Evolutionary conservation across 148 eudicot species (phyloP).

Genomic region (Selenicereus undatus): DNA sequence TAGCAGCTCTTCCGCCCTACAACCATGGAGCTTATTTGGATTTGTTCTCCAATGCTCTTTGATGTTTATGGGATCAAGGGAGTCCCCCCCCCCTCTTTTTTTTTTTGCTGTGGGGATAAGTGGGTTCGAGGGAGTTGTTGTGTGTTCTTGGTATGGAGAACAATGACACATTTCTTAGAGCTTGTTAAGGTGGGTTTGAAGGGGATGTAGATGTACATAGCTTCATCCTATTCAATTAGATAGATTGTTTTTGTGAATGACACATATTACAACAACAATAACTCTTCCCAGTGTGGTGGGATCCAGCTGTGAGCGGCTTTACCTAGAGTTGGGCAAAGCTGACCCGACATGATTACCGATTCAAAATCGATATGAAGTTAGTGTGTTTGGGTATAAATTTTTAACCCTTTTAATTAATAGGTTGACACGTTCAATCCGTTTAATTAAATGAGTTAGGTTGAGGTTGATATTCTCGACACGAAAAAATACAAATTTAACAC

Average conservation of each 20-base stretch:
- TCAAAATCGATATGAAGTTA: too few relatives aligned
- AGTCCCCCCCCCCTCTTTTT: not conserved
- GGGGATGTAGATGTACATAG: not conserved
- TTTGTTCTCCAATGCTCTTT: not conserved
- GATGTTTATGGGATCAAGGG: not conserved
- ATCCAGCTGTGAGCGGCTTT: too few relatives aligned
- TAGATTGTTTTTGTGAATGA: not conserved
- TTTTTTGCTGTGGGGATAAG: not conserved
- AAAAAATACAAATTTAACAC: too few relatives aligned
- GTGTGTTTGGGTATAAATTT: too few relatives aligned
- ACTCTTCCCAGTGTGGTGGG: too few relatives aligned
- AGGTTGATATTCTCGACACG: too few relatives aligned
- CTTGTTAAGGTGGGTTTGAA: not conserved
- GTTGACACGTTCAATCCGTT: too few relatives aligned
- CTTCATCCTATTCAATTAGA: not conserved
- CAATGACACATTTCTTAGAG: not conserved
- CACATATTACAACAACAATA: not conserved
- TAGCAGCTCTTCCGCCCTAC: not conserved
- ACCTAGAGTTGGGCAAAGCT: too few relatives aligned
- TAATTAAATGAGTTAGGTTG: too few relatives aligned
- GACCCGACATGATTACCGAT: too few relatives aligned
- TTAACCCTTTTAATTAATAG: too few relatives aligned
- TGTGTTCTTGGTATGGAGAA: not conserved
- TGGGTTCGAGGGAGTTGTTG: not conserved
- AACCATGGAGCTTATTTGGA: not conserved